Base-by-base conservation (phyloP, 2,329 filamentous ascomycete species). In the Neospermospora avenae region DNA sequence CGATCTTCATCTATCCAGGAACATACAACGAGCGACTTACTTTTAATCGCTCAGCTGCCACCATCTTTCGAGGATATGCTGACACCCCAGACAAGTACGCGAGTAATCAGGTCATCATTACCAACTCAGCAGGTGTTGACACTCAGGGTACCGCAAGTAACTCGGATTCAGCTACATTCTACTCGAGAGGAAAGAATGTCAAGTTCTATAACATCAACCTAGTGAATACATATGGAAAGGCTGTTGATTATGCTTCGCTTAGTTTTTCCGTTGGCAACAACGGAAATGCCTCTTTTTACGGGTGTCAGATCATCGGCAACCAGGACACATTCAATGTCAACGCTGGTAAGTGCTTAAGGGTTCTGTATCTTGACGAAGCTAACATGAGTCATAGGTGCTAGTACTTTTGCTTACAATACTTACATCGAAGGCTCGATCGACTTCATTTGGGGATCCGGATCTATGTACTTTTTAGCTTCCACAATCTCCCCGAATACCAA, bases 1-100 rank as follows among this genome's bases (percentile, higher is more conserved):
- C 74, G 62, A 81, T 84, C 70, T 83, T 82, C 73, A 81, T 84
- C 68, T 71, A 81, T 63, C 72, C 77, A 31, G 82, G 82, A 4
- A 83, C 78, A 49, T 84, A 84, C 74, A 72, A 74, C 22, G 81
- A 84, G 69, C 82, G 84, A 16, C 37, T 58, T n/a, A 68, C 79
- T 84, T 56, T 61, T 73, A 4, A 73, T 72, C 6, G 81, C 22
- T 58, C 56, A 16, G 56, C 35, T 7, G 56, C 56, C 14, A 58
- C 56, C 22, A 39, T 58, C 13, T 58, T 58, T 25, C 46, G 52
- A 44, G 56, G 56, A 46, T 58, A 58, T 18, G 37, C 56, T 5
- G 45, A 49, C 5, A n/a, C 34, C 8, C 56, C 56, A 2, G 37
- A 31, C 14, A 52, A 52, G 7, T 58, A 44, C 37, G 42, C 56